Evolutionary conservation across 208 protist species (phyloP).

Genomic region (Acanthamoeba culbertsoni): DNA sequence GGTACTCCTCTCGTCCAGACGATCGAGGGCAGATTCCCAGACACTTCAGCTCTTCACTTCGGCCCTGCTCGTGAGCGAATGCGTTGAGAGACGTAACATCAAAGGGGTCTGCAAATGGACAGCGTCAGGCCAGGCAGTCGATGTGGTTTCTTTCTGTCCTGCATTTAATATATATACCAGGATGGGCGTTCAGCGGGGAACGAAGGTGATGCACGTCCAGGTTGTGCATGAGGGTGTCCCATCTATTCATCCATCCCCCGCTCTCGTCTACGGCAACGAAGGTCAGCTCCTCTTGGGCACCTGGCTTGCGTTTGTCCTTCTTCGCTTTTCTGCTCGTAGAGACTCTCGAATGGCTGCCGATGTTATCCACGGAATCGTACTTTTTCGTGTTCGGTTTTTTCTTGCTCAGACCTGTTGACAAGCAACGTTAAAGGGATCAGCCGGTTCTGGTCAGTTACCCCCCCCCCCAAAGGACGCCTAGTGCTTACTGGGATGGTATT

Average conservation of each 20-base stretch:
- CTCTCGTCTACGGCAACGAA: not conserved
- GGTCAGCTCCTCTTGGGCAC: not conserved
- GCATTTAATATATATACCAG: not conserved
- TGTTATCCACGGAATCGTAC: too few relatives aligned
- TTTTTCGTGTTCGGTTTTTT: too few relatives aligned
- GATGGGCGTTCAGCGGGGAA: not conserved
- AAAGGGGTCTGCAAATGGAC: not conserved
- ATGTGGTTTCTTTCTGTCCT: not conserved
- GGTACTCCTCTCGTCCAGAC: not conserved
- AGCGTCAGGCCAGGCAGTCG: not conserved
- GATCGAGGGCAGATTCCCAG: not conserved
- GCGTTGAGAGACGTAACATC: not conserved
- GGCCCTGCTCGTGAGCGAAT: not conserved
- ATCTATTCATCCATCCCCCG: not conserved
- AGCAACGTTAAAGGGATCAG: too few relatives aligned
- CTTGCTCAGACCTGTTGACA: not conserved
- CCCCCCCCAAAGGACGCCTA: not conserved
- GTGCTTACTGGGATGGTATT: not conserved
- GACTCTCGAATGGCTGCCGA: not conserved
- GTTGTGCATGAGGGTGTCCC: conserved; percentile 31
- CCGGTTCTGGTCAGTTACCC: too few relatives aligned
- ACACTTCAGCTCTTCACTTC: not conserved
- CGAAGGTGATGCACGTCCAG: not conserved
- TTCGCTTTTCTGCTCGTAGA: not conserved
- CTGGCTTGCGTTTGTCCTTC: not conserved